These are phyloP conservation scores for Ustilago lituana DNA, from an alignment of 1,284 basidiomycete species.

Conservation along the genomic window DNA sequence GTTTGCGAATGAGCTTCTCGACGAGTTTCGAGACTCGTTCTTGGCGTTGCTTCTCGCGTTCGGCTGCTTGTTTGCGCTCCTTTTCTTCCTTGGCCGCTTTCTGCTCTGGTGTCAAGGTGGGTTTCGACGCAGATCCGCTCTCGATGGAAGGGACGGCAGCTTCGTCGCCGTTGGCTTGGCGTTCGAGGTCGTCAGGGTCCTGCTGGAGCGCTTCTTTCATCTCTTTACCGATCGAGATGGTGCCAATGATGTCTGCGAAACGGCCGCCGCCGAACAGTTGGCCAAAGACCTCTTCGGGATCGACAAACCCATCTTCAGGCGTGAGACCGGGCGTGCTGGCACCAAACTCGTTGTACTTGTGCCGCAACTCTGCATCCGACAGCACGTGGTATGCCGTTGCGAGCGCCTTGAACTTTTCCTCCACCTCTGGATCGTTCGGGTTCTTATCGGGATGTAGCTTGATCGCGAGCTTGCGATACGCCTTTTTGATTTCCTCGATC, in stretches of 20 bases:
- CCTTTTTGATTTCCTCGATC: slow-evolving; percentile 90
- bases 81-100: slow-evolving; percentile 81
- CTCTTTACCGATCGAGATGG: slow-evolving; percentile 85
- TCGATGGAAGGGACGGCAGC: neutral
- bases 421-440: slow-evolving; percentile 87
- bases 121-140: slow-evolving; percentile 46
- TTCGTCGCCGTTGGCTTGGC: slow-evolving; percentile 47
- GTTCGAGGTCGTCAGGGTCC: slow-evolving; percentile 75
- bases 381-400: slow-evolving; percentile 75
- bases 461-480: slow-evolving; percentile 92
- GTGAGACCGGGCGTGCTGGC: slow-evolving; percentile 64
- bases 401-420: slow-evolving; percentile 74
- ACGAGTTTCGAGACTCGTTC: slow-evolving; percentile 84
- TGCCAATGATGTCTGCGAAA: slow-evolving; percentile 83
- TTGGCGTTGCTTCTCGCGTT: slow-evolving; percentile 82
- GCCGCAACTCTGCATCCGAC: slow-evolving; percentile 82
- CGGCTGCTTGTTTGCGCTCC: slow-evolving; percentile 71
- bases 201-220: slow-evolving; percentile 98
- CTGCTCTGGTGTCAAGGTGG: slow-evolving; percentile 80
- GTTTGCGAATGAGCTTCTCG: slow-evolving; percentile 83
- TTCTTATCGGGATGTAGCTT: slow-evolving; percentile 83
- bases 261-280: slow-evolving; percentile 74
- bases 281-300: slow-evolving; percentile 86
- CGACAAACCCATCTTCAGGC: slow-evolving; percentile 69
- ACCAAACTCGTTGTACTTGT: slow-evolving; percentile 89